Evolutionary conservation across 331 rosid genomes (phyloP), one percentile per base, ranked within the genome.

Genomic region (Spiraea crenata): DNA sequence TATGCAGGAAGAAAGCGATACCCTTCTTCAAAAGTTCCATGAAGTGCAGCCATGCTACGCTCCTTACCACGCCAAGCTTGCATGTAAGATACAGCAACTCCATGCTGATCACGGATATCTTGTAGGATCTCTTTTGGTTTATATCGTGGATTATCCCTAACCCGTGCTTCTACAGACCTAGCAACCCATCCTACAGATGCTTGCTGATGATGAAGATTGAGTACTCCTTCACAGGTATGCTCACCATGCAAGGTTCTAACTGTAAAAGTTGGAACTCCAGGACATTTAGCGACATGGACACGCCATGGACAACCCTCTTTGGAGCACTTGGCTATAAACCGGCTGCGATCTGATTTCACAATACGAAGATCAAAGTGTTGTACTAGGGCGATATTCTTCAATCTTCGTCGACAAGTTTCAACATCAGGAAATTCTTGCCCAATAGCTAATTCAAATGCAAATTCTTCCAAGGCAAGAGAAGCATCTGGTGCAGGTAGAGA

Each of bases 51-150:
- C 97, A 93, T 93, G 83, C 98, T 93, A n/a, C 98, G 90, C 63
- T 93, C 98, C 85, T 93, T 93, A 73, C 98, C 98, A 44, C 98
- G 96, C 98, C 98, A 93, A 69, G 98, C 98, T 88, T 93, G 98
- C 98, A 93, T 93, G 82, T 93, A 93, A 66, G 98, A 93, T 74
- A 93, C 98, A 73, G 97, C 96, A 70, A 93, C 98, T 74, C 98
- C 98, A 70, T 93, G 98, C 87, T 88, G 90, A 77, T 88, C 98
- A 5, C 93, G 96, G 66, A 93, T 93, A 85, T 90, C 97, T 75
- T 91, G 92, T 67, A 93, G 78, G 73, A 93, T 93, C 79, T 93
- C 98, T 73, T 93, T 90, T 47, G 97, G 98, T 71, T 93, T 93
- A 84, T 85, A 87, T 67, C 84, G 96, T 14, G 98, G 98, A 78